Evolutionary conservation across 352 stramenopile genomes (phyloP).

Genomic region (Pythium biforme): DNA sequence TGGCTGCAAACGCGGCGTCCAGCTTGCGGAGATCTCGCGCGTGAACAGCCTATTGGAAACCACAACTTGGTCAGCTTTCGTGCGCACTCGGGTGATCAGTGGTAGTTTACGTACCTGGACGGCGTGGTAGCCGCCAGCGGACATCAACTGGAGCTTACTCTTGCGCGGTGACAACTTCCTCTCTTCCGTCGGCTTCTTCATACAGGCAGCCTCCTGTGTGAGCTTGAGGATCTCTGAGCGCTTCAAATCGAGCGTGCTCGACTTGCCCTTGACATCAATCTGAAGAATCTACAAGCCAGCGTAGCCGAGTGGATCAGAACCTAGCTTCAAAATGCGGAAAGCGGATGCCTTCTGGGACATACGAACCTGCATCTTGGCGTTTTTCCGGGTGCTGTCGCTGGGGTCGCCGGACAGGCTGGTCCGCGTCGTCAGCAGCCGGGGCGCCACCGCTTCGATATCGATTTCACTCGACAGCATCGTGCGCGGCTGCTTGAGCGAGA

Average conservation of each 20-base stretch:
- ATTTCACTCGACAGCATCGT: slow-evolving; percentile 11
- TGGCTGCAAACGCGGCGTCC: slow-evolving; percentile 62
- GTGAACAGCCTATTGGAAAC: slow-evolving; percentile 40
- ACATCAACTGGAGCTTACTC: slow-evolving; percentile 16
- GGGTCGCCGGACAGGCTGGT: neutral
- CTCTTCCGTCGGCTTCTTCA: neutral
- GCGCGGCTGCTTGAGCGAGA: slow-evolving; percentile 11
- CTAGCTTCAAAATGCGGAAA: too few species aligned
- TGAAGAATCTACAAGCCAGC: slow-evolving; percentile 1
- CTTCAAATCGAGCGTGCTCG: slow-evolving; percentile 5
- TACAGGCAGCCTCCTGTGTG: slow-evolving; percentile 10
- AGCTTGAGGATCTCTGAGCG: slow-evolving; percentile 15
- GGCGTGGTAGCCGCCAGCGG: slow-evolving; percentile 11
- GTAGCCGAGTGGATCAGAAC: too few species aligned
- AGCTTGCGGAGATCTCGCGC: slow-evolving; percentile 67
- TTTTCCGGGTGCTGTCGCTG: slow-evolving; percentile 9
- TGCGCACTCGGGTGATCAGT: neutral
- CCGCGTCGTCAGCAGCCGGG: slow-evolving; percentile 5
- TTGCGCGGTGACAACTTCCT: slow-evolving; percentile 9
- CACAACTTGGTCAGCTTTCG: neutral
- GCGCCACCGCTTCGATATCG: neutral
- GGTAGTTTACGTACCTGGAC: neutral
- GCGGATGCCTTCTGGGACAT: too few species aligned
- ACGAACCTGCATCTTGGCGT: slow-evolving; percentile 21
- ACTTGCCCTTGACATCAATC: slow-evolving; percentile 8